Base-by-base conservation (phyloP, 2,329 filamentous ascomycete species). In the Neonectria faginata region DNA sequence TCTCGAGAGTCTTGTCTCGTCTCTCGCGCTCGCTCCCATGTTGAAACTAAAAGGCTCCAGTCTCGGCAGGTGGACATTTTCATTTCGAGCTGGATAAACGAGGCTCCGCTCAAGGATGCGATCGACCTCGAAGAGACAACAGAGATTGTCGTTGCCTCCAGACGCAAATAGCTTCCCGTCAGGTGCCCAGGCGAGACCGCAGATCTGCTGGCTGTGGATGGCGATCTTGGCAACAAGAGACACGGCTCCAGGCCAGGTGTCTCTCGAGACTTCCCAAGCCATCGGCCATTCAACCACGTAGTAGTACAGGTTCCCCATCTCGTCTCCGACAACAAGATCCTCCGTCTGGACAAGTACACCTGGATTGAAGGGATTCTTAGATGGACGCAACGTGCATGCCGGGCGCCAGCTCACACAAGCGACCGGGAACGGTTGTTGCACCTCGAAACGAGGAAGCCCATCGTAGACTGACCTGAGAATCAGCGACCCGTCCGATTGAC, bases 121-220 rank as follows among this genome's bases (percentile, higher is more conserved):
- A 52, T 86, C 83, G 3, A 87, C 86, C 57, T 94, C 88, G 77
- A 97, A 97, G 2, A 98, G 84, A 70, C 90, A 92, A 74, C 95
- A 97, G 3, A 89, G 79, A 74, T 98, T 97, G 81, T 99, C 96
- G 75, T 99, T 98, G 25, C 92, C 93, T 7, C 96, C 94, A 5
- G 92, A 94, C 14, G 93, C 93, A 76, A 99, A 94, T 39, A 89
- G 85, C 3, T 85, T 84, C 3, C 93, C 93, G 72, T 92, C 88
- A 3, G 83, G 82, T 3, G 93, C 94, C 93, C 94, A 98, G 3
- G 92, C 87, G n/a, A 99, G 83, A 1, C 95, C 95, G 74, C 96
- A 99, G 59, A 99, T 91, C 75, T 98, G 94, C 78, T 97, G 94
- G 1, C 85, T 88, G 76, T 98, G 95, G 8, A 93, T 88, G 33